Evolutionary conservation across 164 flowering plant species (phyloP).

Genomic region (Chloranthus sessilifolius): DNA sequence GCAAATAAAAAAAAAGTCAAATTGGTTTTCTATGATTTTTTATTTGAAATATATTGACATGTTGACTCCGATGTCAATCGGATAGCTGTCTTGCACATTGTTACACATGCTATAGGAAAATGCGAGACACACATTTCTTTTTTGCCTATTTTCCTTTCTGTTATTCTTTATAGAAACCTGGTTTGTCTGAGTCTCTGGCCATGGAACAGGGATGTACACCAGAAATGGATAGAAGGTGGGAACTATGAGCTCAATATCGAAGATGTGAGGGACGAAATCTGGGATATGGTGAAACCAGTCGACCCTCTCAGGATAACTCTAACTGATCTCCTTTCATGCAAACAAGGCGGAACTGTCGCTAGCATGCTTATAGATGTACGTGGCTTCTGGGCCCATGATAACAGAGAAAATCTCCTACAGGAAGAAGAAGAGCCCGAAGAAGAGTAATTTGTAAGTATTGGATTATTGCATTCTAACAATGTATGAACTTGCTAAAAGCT

Average conservation of each 20-base stretch:
- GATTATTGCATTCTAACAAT: not conserved
- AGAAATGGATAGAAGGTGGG: constrained; percentile 99
- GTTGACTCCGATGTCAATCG: too few species aligned
- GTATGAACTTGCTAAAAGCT: not conserved
- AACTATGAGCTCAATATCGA: constrained; percentile 93
- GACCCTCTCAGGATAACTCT: constrained; percentile 74
- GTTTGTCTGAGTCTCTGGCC: not conserved
- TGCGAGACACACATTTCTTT: not conserved
- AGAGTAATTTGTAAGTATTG: constrained; percentile 33
- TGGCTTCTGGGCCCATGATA: constrained; percentile 99
- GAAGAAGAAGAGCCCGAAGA: constrained; percentile 98
- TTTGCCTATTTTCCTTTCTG: not conserved
- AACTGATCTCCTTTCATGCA: constrained; percentile 72
- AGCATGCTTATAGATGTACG: constrained; percentile 98
- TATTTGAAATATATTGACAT: too few species aligned
- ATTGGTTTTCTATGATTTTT: too few species aligned
- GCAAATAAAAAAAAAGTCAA: too few species aligned
- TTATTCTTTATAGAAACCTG: not conserved
- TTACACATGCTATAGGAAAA: not conserved
- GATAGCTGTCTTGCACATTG: not conserved
- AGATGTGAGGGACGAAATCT: constrained; percentile 93
- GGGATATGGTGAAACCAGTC: constrained; percentile 99
- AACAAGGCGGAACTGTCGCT: constrained; percentile 97
- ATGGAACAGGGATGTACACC: constrained; percentile 82
- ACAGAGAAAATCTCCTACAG: constrained; percentile 96